Percentiles rank a stretch among this genome's conserved stretches.
Evolutionary conservation across 768 basidiomycete genomes (phyloP).

Genomic region (Hortiboletus campestris): DNA sequence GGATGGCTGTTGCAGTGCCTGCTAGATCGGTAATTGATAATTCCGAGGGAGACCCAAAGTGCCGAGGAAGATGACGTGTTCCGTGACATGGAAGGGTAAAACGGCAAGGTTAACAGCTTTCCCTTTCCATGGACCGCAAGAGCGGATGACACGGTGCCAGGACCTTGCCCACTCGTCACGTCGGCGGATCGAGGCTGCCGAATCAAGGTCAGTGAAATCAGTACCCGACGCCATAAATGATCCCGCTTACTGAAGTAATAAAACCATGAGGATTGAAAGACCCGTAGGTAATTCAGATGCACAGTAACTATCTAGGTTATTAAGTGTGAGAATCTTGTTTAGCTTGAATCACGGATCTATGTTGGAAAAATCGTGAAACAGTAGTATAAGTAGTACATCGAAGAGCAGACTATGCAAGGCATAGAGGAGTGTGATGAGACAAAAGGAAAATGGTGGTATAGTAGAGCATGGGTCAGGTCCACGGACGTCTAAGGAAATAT

Average conservation of each 20-base stretch:
- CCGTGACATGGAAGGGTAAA: constrained; percentile 1
- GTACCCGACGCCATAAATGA: constrained; percentile 3
- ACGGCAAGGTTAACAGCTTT: neutral
- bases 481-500: constrained; percentile 20
- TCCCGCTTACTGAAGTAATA: constrained; percentile 23
- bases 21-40: neutral
- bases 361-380: constrained; percentile 16
- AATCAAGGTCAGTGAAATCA: constrained; percentile 17
- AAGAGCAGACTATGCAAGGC: constrained; percentile 31
- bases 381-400: constrained; percentile 30
- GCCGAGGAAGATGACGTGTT: neutral
- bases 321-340: constrained; percentile 17
- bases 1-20: neutral
- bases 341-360: constrained; percentile 27
- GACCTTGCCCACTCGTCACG: neutral
- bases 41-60: neutral
- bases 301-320: constrained; percentile 28
- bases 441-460: constrained; percentile 27
- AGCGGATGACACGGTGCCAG: neutral
- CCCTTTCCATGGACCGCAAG: neutral
- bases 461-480: constrained; percentile 29
- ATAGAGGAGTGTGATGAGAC: constrained; percentile 15
- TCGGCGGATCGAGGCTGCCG: constrained; percentile 6
- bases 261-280: constrained; percentile 4
- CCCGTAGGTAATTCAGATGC: constrained; percentile 17